Percentiles rank a stretch among this genome's conserved stretches.
phyloP scores from a whole-genome alignment of 495 filamentous ascomycete genomes.

The Penicillium paxilli region DNA sequence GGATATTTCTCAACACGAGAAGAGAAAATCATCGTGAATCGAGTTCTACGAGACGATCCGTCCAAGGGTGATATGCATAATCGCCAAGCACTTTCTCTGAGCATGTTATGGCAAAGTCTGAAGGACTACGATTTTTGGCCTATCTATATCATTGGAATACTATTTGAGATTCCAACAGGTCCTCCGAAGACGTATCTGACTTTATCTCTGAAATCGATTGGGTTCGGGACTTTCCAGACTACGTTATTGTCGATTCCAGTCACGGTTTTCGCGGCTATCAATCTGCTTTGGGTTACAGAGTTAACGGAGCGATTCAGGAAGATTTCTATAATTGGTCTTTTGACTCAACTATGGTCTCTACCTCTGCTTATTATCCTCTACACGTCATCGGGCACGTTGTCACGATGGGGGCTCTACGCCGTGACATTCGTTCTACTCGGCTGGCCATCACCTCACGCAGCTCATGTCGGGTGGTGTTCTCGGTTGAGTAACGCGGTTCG shows the following conservation, averaged over 20 bases:
- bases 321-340: conserved; percentile 36
- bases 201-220: conserved; percentile 54
- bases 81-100: conserved; percentile 45
- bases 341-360: conserved; percentile 58
- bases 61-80: conserved; percentile 51
- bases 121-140: conserved; percentile 45
- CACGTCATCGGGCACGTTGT: background rate
- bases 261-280: conserved; percentile 33
- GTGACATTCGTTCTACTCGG: conserved; percentile 56
- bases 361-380: conserved; percentile 58
- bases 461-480: conserved; percentile 40
- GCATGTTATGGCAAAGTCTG: conserved; percentile 44
- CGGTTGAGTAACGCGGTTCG: conserved; percentile 60
- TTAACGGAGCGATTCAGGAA: conserved; percentile 34
- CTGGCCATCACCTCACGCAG: conserved; percentile 51
- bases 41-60: conserved; percentile 70
- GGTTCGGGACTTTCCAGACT: conserved; percentile 64
- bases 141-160: conserved; percentile 54
- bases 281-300: conserved; percentile 50
- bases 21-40: conserved; percentile 69
- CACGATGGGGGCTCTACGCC: conserved; percentile 9
- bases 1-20: conserved; percentile 33
- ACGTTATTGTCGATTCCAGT: conserved; percentile 65
- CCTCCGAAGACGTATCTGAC: conserved; percentile 60
- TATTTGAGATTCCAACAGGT: conserved; percentile 48